Conservation (phyloP, 2,329 filamentous ascomycete genomes). For the Penicillium sp. region DNA sequence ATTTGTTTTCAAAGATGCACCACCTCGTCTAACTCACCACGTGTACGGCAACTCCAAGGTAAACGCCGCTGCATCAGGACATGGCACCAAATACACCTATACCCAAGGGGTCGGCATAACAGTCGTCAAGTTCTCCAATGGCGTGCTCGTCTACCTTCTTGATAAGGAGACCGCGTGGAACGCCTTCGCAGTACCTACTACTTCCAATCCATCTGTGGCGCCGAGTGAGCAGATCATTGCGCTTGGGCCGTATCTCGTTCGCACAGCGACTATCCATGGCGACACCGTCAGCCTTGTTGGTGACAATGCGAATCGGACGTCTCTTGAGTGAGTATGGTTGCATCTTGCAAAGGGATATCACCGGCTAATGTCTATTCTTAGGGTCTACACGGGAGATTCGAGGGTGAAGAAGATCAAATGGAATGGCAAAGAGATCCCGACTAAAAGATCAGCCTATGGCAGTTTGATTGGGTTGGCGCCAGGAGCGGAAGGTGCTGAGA, state of each 20-base stretch:
- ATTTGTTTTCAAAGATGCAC: constrained; percentile 48
- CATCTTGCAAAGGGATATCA: background rate
- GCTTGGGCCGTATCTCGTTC: constrained; percentile 46
- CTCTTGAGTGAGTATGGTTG: constrained; percentile 33
- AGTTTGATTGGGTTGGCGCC: constrained; percentile 43
- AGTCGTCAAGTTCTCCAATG: constrained; percentile 49
- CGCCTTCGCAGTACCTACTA: constrained; percentile 54
- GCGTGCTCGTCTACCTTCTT: constrained; percentile 51
- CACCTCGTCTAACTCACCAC: constrained; percentile 39
- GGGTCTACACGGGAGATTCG: constrained; percentile 42
- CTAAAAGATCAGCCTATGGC: constrained; percentile 44
- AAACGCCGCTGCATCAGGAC: constrained; percentile 25
- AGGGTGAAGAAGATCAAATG: constrained; percentile 44
- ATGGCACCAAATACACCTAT: constrained; percentile 43
- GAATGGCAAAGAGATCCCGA: constrained; percentile 44
- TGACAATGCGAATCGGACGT: constrained; percentile 42
- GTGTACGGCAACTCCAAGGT: constrained; percentile 43
- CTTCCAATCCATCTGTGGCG: constrained; percentile 44
- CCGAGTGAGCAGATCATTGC: constrained; percentile 49
- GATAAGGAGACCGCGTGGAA: constrained; percentile 54
- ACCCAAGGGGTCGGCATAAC: constrained; percentile 48
- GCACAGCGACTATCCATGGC: constrained; percentile 37
- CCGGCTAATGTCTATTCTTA: constrained; percentile 2
- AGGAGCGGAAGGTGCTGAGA: constrained; percentile 39
- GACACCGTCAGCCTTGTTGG: constrained; percentile 39